Evolutionary conservation across 176 grass and related monocot genomes (phyloP).

Genomic region (Themeda triandra): DNA sequence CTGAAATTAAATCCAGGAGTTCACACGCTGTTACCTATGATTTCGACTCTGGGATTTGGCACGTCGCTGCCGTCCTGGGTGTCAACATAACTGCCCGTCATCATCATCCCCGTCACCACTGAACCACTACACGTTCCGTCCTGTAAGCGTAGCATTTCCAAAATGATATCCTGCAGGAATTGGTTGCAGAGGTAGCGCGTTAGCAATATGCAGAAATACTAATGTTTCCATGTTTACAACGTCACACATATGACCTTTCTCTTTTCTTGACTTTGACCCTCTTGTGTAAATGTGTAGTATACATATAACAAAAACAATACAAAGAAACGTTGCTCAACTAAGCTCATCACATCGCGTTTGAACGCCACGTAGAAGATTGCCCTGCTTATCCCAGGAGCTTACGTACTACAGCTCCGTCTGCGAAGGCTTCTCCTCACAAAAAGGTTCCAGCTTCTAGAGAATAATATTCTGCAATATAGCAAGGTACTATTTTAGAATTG

Average conservation of each 20-base stretch:
- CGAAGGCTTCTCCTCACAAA: background rate
- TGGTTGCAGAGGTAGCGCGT: background rate
- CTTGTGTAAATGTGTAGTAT: background rate
- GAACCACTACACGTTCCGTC: conserved; percentile 14
- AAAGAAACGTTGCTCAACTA: background rate
- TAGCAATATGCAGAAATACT: background rate
- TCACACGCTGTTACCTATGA: background rate
- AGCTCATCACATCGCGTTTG: background rate
- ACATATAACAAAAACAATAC: background rate
- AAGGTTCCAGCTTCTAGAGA: background rate
- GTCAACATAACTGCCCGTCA: background rate
- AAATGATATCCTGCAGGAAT: conserved; percentile 2
- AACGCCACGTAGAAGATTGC: background rate
- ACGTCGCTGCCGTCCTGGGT: background rate
- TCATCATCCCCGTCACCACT: background rate
- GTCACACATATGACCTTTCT: conserved; percentile 3
- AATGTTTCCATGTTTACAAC: background rate
- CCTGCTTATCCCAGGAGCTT: background rate
- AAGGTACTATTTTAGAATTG: background rate
- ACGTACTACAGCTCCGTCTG: background rate
- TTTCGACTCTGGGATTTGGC: background rate
- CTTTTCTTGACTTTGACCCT: background rate
- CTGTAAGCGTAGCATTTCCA: background rate
- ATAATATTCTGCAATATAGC: background rate
- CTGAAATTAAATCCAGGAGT: background rate